A percentile compares a stretch with the other conserved stretches of the same genome.
These are phyloP conservation scores for Pseudomonodictys pantanalensis DNA, from an alignment of 495 filamentous ascomycete species.

Conservation along the genomic window DNA sequence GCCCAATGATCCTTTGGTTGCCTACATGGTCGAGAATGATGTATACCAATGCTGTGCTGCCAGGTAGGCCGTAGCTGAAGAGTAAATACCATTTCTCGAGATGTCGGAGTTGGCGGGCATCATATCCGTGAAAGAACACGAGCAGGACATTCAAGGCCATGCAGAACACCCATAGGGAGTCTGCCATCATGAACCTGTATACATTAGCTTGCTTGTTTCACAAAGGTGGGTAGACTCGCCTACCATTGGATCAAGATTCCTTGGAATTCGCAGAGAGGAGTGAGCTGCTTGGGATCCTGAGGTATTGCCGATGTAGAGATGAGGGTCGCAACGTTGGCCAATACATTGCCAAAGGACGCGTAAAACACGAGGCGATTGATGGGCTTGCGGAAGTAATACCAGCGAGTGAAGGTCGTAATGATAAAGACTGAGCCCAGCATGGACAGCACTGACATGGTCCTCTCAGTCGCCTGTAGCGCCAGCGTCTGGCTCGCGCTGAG, in stretches of 20 bases:
- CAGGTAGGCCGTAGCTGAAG: constrained; percentile 72
- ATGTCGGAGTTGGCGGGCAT: constrained; percentile 60
- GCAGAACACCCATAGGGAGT: constrained; percentile 49
- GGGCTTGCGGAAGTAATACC: constrained; percentile 68
- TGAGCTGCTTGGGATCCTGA: constrained; percentile 39
- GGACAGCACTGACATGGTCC: constrained; percentile 67
- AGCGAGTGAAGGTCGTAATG: constrained; percentile 64
- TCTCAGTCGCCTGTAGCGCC: constrained; percentile 62
- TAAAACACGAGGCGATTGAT: constrained; percentile 87
- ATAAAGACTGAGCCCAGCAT: constrained; percentile 71
- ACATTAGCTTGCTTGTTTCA: not conserved
- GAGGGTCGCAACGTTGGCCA: constrained; percentile 75
- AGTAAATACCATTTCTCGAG: constrained; percentile 72
- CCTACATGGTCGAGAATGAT: constrained; percentile 56
- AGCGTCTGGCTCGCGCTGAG: constrained; percentile 6
- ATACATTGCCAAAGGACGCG: constrained; percentile 78
- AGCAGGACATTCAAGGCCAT: constrained; percentile 90
- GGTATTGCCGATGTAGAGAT: constrained; percentile 58
- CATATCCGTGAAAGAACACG: constrained; percentile 77
- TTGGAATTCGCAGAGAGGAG: constrained; percentile 69
- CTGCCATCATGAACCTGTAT: constrained; percentile 22
- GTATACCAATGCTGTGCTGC: constrained; percentile 66
- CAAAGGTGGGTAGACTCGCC: constrained; percentile 25
- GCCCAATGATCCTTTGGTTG: constrained; percentile 65
- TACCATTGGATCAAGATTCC: constrained; percentile 75